Percentiles rank a stretch among this genome's conserved stretches.
Evolutionary conservation across 129 eudicot genomes (phyloP).

Genomic region (Flaveria bidentis): DNA sequence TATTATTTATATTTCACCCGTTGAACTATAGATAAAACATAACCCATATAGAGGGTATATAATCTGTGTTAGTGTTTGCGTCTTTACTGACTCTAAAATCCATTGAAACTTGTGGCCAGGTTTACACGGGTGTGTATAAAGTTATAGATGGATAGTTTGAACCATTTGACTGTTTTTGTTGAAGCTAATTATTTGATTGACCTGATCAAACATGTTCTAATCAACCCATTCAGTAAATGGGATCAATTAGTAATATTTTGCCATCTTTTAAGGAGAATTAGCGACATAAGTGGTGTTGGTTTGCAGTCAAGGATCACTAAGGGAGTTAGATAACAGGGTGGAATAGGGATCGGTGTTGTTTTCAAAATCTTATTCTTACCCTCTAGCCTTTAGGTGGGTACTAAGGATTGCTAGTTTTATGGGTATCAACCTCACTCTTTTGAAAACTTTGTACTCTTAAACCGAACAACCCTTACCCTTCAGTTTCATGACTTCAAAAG

Average conservation of each 20-base stretch:
- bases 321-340: background rate
- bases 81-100: background rate
- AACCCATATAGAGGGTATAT: background rate
- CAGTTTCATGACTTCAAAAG: background rate
- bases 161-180: background rate
- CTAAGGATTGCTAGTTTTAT: background rate
- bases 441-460: background rate
- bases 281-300: background rate
- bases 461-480: background rate
- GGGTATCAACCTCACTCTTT: background rate
- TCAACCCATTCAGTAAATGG: background rate
- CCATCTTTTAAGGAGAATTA: background rate
- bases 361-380: background rate
- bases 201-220: background rate
- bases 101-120: background rate
- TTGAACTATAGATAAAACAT: background rate
- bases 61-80: background rate
- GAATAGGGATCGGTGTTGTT: background rate
- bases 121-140: background rate
- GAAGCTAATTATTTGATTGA: background rate
- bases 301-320: background rate
- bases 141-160: background rate
- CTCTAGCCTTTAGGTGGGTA: background rate
- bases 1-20: background rate
- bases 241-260: background rate